Conservation (phyloP, 2,329 filamentous ascomycete genomes). For the Alternaria metachromatica region DNA sequence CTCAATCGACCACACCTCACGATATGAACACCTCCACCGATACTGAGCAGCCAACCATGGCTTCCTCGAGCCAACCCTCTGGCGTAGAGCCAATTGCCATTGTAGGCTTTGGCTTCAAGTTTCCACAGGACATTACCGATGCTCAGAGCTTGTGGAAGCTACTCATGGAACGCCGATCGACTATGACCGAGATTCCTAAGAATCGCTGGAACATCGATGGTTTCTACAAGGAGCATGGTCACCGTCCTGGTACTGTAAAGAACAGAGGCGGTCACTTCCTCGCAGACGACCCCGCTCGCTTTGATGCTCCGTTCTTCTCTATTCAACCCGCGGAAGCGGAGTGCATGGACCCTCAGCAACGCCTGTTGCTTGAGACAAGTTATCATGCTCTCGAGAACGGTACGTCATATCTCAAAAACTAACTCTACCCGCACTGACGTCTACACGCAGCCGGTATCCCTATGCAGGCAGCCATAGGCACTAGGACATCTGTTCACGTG, state of each 20-base stretch:
- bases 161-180: slow-evolving; percentile 18
- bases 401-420: not conserved
- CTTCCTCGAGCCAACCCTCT: not conserved
- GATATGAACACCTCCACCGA: not conserved
- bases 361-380: slow-evolving; percentile 31
- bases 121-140: slow-evolving; percentile 25
- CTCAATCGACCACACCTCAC: not conserved
- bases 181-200: slow-evolving; percentile 22
- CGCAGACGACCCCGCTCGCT: slow-evolving; percentile 19
- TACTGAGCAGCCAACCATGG: not conserved
- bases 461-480: slow-evolving; percentile 18
- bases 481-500: slow-evolving; percentile 26
- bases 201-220: slow-evolving; percentile 27
- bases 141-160: slow-evolving; percentile 30
- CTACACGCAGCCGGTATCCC: slow-evolving; percentile 19
- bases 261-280: slow-evolving; percentile 28
- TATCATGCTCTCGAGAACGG: slow-evolving; percentile 41
- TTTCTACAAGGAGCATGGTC: slow-evolving; percentile 21
- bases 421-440: not conserved
- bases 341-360: slow-evolving; percentile 36
- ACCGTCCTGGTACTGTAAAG: slow-evolving; percentile 14
- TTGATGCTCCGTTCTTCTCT: slow-evolving; percentile 34
- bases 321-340: slow-evolving; percentile 26
- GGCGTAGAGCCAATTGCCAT: slow-evolving; percentile 35
- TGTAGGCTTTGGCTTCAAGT: slow-evolving; percentile 43